A percentile compares a stretch with the other conserved stretches of the same genome.
phyloP scores from a whole-genome alignment of 2,329 filamentous ascomycete genomes.

The Trichoderma gracile region DNA sequence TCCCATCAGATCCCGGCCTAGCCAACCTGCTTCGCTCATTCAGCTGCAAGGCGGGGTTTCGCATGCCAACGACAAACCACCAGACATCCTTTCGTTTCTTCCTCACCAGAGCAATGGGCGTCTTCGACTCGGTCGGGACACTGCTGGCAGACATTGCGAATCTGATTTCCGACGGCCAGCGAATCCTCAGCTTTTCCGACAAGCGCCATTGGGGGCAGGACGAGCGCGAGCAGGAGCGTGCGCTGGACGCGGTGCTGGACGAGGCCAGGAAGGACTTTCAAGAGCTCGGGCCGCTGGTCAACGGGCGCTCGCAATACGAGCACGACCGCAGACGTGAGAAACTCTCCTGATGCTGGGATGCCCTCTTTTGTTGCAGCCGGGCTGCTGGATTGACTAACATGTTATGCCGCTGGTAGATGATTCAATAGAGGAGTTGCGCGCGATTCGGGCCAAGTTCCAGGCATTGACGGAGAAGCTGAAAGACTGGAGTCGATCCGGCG shows the following conservation, averaged over 20 bases:
- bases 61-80: neutral
- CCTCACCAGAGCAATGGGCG: constrained; percentile 37
- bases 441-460: constrained; percentile 48
- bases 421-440: constrained; percentile 53
- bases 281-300: constrained; percentile 55
- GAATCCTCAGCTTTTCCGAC: constrained; percentile 57
- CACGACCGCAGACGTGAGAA: constrained; percentile 55
- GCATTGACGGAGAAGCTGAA: constrained; percentile 52
- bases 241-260: constrained; percentile 57
- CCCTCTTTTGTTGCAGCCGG: neutral
- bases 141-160: constrained; percentile 60
- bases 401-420: constrained; percentile 43
- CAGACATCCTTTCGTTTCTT: neutral
- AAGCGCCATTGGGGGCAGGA: constrained; percentile 60
- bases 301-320: constrained; percentile 59
- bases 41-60: constrained; percentile 22
- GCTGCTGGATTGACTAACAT: neutral
- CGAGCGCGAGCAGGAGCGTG: constrained; percentile 60
- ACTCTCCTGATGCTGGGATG: constrained; percentile 24
- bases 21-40: neutral
- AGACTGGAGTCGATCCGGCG: constrained; percentile 57
- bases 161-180: constrained; percentile 53
- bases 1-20: neutral
- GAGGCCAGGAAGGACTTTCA: constrained; percentile 63
- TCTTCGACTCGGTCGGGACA: constrained; percentile 56